Base-by-base conservation (phyloP, 2,329 filamentous ascomycete genomes). In the Penicillium brasilianum region DNA sequence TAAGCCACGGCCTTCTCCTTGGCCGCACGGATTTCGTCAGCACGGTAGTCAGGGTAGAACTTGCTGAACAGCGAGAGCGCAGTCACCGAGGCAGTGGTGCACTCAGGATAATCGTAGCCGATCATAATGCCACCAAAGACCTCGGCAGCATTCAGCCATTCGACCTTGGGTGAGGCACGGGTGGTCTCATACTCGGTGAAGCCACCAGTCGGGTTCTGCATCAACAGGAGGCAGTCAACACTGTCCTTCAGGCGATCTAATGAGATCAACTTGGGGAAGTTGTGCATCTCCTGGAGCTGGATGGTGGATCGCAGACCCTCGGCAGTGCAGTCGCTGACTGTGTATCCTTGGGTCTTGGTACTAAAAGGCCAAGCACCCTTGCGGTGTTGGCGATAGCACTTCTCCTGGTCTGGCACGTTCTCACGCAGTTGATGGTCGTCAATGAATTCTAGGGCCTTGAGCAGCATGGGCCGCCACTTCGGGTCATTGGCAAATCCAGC, bases 41-140 rank as follows among this genome's bases (percentile, higher is more conserved):
- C 74, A 53, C 94, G 87, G 76, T 99, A 96, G 30, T 89, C 81
- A 0, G 94, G 92, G 82, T 92, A 96, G 75, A 91, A 84, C 71
- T 90, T 85, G 66, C 87, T 86, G 81, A 98, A 98, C 1, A 94
- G 83, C 4, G 89, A 90, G 20, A 99, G 82, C 0, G 91, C 93
- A 1, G 92, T 97, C 3, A 99, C 90, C 32, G 93, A 92, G 0
- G 95, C 93, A 2, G 95, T 98, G 0, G 95, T 99, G 81, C 95
- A 99, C 77, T 99, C 95, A 0, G 94, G 93, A 72, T 99, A 98
- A 75, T 97, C 92, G 76, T 99, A 99, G 74, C 98, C 94, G 57
- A 99, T 90, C 95, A 99, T 99, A 79, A 99, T 99, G 20, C 89
- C 86, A 14, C 92, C 93, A 76, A 99, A 99, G 0, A 99, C 93